Base-by-base conservation (phyloP, 257 asterid genomes). In the Scutellaria baicalensis region DNA sequence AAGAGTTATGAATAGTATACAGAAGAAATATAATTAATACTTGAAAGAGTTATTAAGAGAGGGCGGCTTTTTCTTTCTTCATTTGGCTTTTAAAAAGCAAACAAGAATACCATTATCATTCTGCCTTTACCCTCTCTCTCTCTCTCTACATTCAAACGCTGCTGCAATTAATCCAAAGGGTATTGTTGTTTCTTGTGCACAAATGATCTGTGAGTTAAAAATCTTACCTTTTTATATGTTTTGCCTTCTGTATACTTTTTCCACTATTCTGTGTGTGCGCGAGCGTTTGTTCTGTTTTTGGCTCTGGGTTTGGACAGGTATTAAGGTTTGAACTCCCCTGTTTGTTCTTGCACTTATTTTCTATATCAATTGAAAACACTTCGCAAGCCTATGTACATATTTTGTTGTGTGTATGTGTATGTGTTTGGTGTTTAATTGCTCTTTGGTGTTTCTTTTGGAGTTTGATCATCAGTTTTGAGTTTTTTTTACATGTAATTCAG, bases 201-300 rank as follows among this genome's bases (percentile, higher is more conserved):
- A 39, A 75, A 84, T 82, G 83, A 75, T 85, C 88, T 64, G 84
- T 77, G 76, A 74, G 92, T 74, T 59, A 47, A 72, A 36, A 27
- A 59, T 47, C 45, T 70, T 66, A 42, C 23, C 38, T 44, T 51
- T 1, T 35, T 55, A 40, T 27, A 13, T 10, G 9, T 72, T 75
- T 55, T 48, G 20, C 57, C 62, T 43, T 72, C 13, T 44, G 49
- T 48, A 60, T 59, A n/a, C 60, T 35, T 76, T 35, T 51, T 61
- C 20, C 59, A 77, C 55, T 55, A 57, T 54, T 23, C 2, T 45
- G 8, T 3, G 36, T 49, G 21, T 42, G 50, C n/a, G n/a, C n/a
- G n/a, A n/a, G n/a, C n/a, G n/a, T n/a, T n/a, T 52, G 50, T 40
- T 64, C 48, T 14, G 2, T 39, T 38, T n/a, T 49, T 45, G 36